Base-by-base conservation (phyloP, 176 grass and related monocot species). In the Avena sativa region DNA sequence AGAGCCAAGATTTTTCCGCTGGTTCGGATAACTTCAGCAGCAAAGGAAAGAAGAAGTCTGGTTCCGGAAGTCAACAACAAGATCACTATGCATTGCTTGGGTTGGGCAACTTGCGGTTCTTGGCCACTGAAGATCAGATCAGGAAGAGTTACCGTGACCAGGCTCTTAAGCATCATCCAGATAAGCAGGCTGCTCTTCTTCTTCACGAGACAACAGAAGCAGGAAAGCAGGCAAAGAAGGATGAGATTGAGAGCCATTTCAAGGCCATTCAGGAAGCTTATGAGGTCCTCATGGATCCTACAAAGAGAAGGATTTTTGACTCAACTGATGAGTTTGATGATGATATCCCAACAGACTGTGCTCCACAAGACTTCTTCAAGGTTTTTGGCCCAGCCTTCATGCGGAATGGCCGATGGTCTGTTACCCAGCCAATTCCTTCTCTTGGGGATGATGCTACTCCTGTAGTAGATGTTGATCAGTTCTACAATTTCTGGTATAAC, bases 291-390 rank as follows among this genome's bases (percentile, higher is more conserved):
- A 96, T 96, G 38, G 96, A 98, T 74, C 96, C 93, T 71, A 93
- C 91, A 15, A 98, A 94, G 85, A 91, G 96, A 86, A 95, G 96
- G 69, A 94, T 96, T 83, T 98, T 89, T 86, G 96, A 98, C 40
- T 98, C 96, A 9, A 98, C 96, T 9, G 96, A 98, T 81, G 96
- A 98, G 62, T 98, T 98, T 88, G 96, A 98, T 72, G 96, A 98
- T 98, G 96, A 98, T 90, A 89, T 98, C 76, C 96, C 96, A 63
- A 91, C 92, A 25, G 93, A 98, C 36, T 98, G 96, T 87, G 87
- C 90, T 16, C 96, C 93, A 77, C 94, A 98, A 80, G 96, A 98
- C 59, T 98, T 98, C 76, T 98, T 93, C 65, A 98, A 94, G 82
- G 96, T 98, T 76, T 98, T 98, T 28, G 90, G 96, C 28, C 96